phyloP scores from a whole-genome alignment of 192 early-diverging fungal genomes.

The Diversispora eburnea region DNA sequence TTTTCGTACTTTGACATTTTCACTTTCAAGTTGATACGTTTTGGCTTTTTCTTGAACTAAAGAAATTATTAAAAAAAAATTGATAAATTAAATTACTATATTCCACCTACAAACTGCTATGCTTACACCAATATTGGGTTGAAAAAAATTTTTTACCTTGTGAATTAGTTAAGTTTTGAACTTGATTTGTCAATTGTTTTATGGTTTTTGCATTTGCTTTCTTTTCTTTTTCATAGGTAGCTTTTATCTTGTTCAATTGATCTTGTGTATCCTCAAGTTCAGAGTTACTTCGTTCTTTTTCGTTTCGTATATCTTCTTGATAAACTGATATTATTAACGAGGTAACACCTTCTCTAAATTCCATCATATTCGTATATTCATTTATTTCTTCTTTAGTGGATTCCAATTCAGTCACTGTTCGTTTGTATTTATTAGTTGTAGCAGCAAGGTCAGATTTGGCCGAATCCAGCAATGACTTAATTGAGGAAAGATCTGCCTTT shows the following conservation, averaged over 20 bases:
- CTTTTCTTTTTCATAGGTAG: constrained; percentile 10
- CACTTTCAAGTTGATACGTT: constrained; percentile 2
- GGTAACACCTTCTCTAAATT: constrained; percentile 5
- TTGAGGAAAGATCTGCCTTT: constrained; percentile 4
- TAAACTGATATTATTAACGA: constrained; percentile 16
- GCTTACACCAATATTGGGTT: neutral
- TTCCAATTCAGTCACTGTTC: neutral
- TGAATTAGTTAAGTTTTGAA: constrained; percentile 13
- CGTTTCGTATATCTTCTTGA: constrained; percentile 9
- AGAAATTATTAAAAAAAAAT: neutral
- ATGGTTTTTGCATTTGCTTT: constrained; percentile 10
- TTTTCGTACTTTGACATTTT: constrained; percentile 14
- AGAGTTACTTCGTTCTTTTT: neutral
- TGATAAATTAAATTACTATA: neutral
- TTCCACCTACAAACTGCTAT: neutral
- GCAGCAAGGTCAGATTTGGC: neutral
- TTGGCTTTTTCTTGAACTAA: constrained; percentile 14
- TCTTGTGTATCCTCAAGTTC: constrained; percentile 11
- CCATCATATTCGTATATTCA: neutral
- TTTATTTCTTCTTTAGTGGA: neutral
- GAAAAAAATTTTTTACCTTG: neutral
- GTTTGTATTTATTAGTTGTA: constrained; percentile 8
- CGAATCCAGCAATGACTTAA: constrained; percentile 1
- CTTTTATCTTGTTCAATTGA: constrained; percentile 14
- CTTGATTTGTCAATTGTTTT: constrained; percentile 12